Evolutionary conservation across 768 basidiomycete genomes (phyloP).

Genomic region (Tubosaeta sp.): DNA sequence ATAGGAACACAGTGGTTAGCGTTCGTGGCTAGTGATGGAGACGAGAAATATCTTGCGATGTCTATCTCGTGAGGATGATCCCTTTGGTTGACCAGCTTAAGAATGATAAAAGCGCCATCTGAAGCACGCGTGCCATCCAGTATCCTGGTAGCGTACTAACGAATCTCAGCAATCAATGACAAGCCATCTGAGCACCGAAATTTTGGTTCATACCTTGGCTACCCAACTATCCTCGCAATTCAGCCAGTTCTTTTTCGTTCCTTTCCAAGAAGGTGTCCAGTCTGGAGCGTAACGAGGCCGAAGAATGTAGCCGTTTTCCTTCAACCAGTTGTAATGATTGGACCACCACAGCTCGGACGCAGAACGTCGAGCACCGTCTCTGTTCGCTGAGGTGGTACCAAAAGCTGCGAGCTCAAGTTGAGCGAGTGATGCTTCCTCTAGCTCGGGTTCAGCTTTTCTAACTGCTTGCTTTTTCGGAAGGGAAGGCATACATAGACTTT

Average conservation of each 20-base stretch:
- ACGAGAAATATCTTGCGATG: slow-evolving; percentile 24
- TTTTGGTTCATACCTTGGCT: slow-evolving; percentile 2
- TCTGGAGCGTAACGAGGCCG: slow-evolving; percentile 18
- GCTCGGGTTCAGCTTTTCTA: not conserved
- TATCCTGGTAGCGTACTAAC: slow-evolving; percentile 6
- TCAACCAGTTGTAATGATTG: slow-evolving; percentile 10
- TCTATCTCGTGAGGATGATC: slow-evolving; percentile 27
- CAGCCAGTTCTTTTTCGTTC: not conserved
- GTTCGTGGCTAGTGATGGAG: not conserved
- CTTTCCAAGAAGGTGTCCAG: slow-evolving; percentile 21
- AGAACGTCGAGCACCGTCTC: slow-evolving; percentile 1
- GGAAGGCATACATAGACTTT: not conserved
- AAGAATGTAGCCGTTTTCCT: slow-evolving; percentile 13
- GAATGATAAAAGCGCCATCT: slow-evolving; percentile 26
- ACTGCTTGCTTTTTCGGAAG: not conserved
- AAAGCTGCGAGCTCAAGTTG: not conserved
- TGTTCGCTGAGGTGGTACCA: not conserved
- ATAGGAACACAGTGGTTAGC: slow-evolving; percentile 36
- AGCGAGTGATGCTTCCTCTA: not conserved
- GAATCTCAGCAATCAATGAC: slow-evolving; percentile 6
- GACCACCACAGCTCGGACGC: slow-evolving; percentile 13
- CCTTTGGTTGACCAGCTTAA: slow-evolving; percentile 26
- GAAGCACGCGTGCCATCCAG: slow-evolving; percentile 28
- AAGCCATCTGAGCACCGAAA: not conserved
- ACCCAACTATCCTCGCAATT: slow-evolving; percentile 1